Conservation (phyloP, 352 stramenopile genomes). For the Pythium pyrilobum region DNA sequence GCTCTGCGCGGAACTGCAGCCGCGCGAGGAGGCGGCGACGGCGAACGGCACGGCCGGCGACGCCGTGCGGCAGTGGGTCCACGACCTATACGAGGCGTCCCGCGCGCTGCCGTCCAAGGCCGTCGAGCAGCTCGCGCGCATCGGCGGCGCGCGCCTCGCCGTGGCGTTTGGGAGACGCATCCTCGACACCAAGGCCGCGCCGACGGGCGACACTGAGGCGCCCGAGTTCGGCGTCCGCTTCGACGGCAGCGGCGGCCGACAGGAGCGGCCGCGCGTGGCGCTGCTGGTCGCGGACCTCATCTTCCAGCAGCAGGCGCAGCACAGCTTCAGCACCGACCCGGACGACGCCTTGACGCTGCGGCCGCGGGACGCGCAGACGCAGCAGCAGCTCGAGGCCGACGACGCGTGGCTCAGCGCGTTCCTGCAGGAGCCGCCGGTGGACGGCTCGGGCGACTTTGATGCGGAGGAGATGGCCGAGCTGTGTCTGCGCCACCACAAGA, state of each 20-base stretch:
- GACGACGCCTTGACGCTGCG: constrained; percentile 10
- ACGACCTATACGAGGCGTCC: constrained; percentile 69
- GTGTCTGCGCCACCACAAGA: constrained; percentile 59
- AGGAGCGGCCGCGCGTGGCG: constrained; percentile 47
- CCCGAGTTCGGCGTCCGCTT: not conserved
- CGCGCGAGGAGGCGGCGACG: not conserved
- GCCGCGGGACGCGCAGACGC: constrained; percentile 8
- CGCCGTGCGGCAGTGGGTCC: constrained; percentile 43
- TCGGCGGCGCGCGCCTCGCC: constrained; percentile 34
- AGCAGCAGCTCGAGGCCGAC: constrained; percentile 22
- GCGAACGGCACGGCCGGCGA: not conserved
- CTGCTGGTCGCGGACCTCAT: constrained; percentile 51
- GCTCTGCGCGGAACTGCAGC: constrained; percentile 38
- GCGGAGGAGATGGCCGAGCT: constrained; percentile 57
- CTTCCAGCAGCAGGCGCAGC: constrained; percentile 50
- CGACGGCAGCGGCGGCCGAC: constrained; percentile 12
- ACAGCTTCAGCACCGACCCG: constrained; percentile 10
- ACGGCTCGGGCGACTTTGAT: constrained; percentile 33
- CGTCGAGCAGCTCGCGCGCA: constrained; percentile 58
- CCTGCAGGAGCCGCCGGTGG: constrained; percentile 44
- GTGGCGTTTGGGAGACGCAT: constrained; percentile 19
- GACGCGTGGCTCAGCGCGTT: constrained; percentile 53
- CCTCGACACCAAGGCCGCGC: not conserved
- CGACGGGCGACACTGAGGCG: not conserved
- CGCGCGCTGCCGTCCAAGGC: constrained; percentile 57